A percentile compares a stretch with the other conserved stretches of the same genome.
Conservation (phyloP, 1,284 basidiomycete species). For the Coniferiporia weirii region DNA sequence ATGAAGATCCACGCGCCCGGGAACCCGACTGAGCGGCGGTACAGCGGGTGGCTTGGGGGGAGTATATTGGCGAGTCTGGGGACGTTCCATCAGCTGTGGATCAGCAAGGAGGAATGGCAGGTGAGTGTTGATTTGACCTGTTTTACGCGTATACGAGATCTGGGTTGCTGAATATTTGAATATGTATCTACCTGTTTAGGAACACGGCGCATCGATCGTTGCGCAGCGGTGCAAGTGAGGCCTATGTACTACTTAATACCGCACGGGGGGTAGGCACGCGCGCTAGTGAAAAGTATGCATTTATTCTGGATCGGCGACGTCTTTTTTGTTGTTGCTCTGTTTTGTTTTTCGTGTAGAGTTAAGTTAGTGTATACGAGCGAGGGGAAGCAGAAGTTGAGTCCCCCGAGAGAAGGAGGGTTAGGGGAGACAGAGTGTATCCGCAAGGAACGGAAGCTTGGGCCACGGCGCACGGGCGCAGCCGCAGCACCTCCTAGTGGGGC, state of each 20-base stretch:
- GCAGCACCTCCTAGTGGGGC: background rate
- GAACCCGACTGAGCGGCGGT: constrained; percentile 82
- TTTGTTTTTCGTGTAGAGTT: background rate
- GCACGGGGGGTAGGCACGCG: background rate
- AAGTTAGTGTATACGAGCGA: background rate
- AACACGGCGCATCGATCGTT: constrained; percentile 73
- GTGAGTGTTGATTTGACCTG: constrained; percentile 37
- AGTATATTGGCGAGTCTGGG: constrained; percentile 90
- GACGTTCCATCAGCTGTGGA: constrained; percentile 96
- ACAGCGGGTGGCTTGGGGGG: constrained; percentile 90
- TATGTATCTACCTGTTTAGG: constrained; percentile 35
- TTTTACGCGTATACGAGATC: too few relatives aligned
- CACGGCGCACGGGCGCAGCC: background rate
- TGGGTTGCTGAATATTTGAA: background rate
- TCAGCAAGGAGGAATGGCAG: constrained; percentile 89
- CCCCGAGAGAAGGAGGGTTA: too few relatives aligned
- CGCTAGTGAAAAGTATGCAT: background rate
- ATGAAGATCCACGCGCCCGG: constrained; percentile 86
- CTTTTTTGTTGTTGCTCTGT: background rate
- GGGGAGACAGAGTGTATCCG: background rate
- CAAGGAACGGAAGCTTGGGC: background rate
- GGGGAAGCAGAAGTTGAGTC: background rate
- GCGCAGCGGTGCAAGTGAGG: constrained; percentile 73
- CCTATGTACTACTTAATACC: too few relatives aligned
- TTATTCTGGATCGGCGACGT: background rate